Evolutionary conservation across 1,139 yeast species (phyloP).

Genomic region (Zygoascus hellenicus): DNA sequence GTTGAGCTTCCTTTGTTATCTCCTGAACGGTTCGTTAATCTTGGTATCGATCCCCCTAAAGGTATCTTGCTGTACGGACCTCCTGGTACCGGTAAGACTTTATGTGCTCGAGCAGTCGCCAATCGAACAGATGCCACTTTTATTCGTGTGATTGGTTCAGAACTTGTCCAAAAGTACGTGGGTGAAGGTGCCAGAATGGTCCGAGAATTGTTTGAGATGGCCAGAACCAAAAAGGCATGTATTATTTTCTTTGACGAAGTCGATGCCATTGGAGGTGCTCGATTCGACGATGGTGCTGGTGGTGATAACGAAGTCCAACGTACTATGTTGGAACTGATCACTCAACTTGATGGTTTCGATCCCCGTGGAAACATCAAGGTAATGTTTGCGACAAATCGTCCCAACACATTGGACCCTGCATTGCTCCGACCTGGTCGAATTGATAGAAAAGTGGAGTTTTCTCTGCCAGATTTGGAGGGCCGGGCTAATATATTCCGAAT

Average conservation of each 20-base stretch:
- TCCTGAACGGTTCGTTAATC: constrained; percentile 91
- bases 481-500: constrained; percentile 95
- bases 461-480: constrained; percentile 94
- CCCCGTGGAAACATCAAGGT: constrained; percentile 98
- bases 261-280: constrained; percentile 98
- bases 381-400: constrained; percentile 98
- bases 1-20: constrained; percentile 91
- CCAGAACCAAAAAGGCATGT: constrained; percentile 95
- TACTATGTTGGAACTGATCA: constrained; percentile 96
- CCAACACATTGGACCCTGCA: constrained; percentile 97
- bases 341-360: constrained; percentile 96
- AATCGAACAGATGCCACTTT: constrained; percentile 98
- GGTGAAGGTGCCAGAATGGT: constrained; percentile 99
- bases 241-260: constrained; percentile 95
- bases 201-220: constrained; percentile 96
- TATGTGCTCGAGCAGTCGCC: constrained; percentile 98
- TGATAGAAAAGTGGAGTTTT: constrained; percentile 96
- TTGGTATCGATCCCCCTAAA: constrained; percentile 98
- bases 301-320: constrained; percentile 99
- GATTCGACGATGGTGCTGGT: constrained; percentile 99
- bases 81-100: constrained; percentile 97
- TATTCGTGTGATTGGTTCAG: constrained; percentile 96
- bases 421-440: constrained; percentile 96
- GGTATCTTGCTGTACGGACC: constrained; percentile 96
- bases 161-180: constrained; percentile 93